Evolutionary conservation across 371 early-diverging fungal genomes (phyloP).

Genomic region (Saksenaea oblongispora): DNA sequence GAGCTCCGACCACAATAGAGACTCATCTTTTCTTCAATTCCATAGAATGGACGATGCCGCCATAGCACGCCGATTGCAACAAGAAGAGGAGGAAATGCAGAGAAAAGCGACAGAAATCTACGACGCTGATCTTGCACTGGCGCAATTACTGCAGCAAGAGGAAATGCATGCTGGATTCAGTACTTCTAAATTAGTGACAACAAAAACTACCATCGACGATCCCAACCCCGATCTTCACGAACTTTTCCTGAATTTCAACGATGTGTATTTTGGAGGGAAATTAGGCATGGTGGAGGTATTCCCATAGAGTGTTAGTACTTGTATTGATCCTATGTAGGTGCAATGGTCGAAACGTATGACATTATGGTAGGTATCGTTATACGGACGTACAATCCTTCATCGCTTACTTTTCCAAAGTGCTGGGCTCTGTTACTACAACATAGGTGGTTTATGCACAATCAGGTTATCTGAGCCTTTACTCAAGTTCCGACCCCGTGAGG

Average conservation of each 20-base stretch:
- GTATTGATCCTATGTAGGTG: constrained; percentile 11
- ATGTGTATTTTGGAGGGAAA: constrained; percentile 54
- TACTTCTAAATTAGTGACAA: neutral
- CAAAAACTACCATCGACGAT: constrained; percentile 8
- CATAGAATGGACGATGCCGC: constrained; percentile 26
- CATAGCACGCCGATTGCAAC: constrained; percentile 38
- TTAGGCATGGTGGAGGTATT: constrained; percentile 57
- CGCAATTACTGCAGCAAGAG: constrained; percentile 18
- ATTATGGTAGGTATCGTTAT: constrained; percentile 34
- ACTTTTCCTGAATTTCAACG: constrained; percentile 58
- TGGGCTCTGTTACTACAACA: constrained; percentile 45
- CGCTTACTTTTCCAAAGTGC: constrained; percentile 30
- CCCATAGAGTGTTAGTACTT: neutral
- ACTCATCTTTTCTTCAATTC: too few relatives aligned
- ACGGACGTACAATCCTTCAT: constrained; percentile 17
- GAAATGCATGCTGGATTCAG: neutral
- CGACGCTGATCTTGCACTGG: constrained; percentile 17
- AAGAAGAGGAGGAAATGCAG: constrained; percentile 25
- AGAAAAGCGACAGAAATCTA: constrained; percentile 3
- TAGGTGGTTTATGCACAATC: constrained; percentile 49
- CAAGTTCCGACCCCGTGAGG: constrained; percentile 61
- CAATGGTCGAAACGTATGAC: constrained; percentile 67
- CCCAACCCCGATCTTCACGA: constrained; percentile 52
- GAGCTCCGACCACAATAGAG: too few relatives aligned
- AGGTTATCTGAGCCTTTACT: constrained; percentile 66